A percentile compares a stretch with the other conserved stretches of the same genome.
Conservation (phyloP, 2,329 filamentous ascomycete genomes). For the Rutstroemia sp. region DNA sequence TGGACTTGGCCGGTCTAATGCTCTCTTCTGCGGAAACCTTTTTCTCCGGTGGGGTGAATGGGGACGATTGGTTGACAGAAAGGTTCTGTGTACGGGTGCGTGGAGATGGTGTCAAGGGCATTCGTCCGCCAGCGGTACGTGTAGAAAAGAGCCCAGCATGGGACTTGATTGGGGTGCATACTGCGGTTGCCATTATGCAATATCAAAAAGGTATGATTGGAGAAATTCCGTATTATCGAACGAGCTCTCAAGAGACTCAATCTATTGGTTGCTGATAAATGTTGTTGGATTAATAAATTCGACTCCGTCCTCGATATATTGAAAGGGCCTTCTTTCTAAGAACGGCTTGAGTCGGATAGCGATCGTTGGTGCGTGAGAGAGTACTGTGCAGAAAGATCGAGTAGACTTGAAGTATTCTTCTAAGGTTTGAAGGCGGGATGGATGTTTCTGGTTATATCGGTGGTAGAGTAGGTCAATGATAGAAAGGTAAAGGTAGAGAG, state of each 20-base stretch:
- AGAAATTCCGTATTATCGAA: conserved; percentile 30
- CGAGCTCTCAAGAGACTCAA: conserved; percentile 52
- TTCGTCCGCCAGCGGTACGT: conserved; percentile 87
- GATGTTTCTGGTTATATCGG: conserved; percentile 15
- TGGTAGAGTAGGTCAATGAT: conserved; percentile 21
- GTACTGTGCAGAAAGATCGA: conserved; percentile 41
- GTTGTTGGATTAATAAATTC: conserved; percentile 39
- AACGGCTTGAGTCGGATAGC: conserved; percentile 38
- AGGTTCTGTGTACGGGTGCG: conserved; percentile 50
- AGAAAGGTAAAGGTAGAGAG: conserved; percentile 27
- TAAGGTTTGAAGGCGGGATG: conserved; percentile 17
- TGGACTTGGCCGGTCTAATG: conserved; percentile 53
- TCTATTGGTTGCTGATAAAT: conserved; percentile 47
- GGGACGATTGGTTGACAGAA: conserved; percentile 56
- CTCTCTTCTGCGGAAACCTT: conserved; percentile 44
- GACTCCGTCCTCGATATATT: conserved; percentile 42
- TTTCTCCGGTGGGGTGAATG: conserved; percentile 62
- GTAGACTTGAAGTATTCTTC: conserved; percentile 29
- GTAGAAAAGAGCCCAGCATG: conserved; percentile 87
- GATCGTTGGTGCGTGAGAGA: conserved; percentile 38
- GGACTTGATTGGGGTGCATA: conserved; percentile 92
- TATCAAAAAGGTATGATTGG: conserved; percentile 31
- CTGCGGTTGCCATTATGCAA: conserved; percentile 70
- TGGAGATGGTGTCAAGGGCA: conserved; percentile 90
- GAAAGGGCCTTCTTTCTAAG: conserved; percentile 37